Conservation (phyloP, 306 rosid genomes). For the Prosopis cineraria region DNA sequence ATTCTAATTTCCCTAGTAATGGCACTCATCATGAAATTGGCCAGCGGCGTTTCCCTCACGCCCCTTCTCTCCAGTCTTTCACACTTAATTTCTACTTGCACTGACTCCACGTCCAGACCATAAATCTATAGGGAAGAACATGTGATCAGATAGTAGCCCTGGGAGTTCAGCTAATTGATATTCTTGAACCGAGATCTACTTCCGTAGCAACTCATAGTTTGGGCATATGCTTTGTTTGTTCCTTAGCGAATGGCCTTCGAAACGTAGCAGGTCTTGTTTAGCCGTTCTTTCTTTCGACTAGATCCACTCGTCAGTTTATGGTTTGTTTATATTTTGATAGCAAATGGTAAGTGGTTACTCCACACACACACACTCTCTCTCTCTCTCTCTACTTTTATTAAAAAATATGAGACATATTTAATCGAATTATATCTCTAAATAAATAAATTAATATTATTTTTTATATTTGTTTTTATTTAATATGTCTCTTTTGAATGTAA, state of each 20-base stretch:
- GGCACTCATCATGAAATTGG: not conserved
- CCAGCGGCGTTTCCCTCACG: no score
- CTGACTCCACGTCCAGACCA: not conserved
- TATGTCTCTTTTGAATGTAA: no score
- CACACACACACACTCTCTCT: no score
- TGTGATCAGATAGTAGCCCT: not conserved
- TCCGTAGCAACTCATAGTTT: not conserved
- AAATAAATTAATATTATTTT: no score
- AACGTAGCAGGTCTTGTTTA: not conserved
- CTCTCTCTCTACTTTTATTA: no score
- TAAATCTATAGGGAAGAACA: not conserved
- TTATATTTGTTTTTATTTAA: no score
- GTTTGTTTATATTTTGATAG: not conserved
- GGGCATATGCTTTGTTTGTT: not conserved
- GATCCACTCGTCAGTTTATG: not conserved
- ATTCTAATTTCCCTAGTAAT: not conserved
- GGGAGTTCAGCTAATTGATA: not conserved
- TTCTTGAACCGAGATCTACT: slow-evolving; percentile 8
- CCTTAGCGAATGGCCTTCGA: slow-evolving; percentile 2
- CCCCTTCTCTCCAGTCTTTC: not conserved
- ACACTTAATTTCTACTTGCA: not conserved
- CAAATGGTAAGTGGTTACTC: not conserved
- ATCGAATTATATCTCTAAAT: no score
- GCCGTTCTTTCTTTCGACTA: not conserved
- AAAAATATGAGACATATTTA: no score